Conservation (phyloP, 2,329 filamentous ascomycete species). For the Fusarium floridanum region DNA sequence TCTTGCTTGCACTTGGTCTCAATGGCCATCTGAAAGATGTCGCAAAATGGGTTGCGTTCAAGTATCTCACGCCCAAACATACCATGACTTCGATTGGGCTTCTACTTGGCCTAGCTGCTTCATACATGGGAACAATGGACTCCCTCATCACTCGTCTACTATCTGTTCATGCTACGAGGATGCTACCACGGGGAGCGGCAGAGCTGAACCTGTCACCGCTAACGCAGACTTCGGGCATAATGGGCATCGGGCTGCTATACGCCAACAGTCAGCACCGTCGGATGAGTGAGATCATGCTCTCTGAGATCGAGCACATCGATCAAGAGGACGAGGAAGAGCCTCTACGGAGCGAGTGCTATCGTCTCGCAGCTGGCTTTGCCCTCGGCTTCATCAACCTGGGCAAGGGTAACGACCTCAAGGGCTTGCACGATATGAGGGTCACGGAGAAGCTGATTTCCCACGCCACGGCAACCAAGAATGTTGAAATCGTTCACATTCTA, state of each 20-base stretch:
- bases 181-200: constrained; percentile 91
- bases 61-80: constrained; percentile 98
- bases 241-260: constrained; percentile 96
- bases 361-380: constrained; percentile 92
- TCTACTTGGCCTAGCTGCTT: constrained; percentile 91
- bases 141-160: constrained; percentile 91
- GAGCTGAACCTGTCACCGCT: constrained; percentile 93
- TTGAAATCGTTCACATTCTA: constrained; percentile 91
- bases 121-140: constrained; percentile 97
- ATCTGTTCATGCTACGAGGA: constrained; percentile 94
- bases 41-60: constrained; percentile 98
- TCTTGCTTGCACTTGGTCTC: constrained; percentile 88
- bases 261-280: constrained; percentile 95
- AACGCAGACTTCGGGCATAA: constrained; percentile 94
- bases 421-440: constrained; percentile 92
- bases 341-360: constrained; percentile 93
- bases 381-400: constrained; percentile 95
- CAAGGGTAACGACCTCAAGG: constrained; percentile 88
- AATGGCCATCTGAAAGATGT: constrained; percentile 95
- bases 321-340: constrained; percentile 85
- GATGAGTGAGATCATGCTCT: constrained; percentile 99
- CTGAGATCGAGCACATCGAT: constrained; percentile 91
- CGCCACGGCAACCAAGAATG: constrained; percentile 89
- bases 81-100: constrained; percentile 98
- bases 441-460: constrained; percentile 89